Evolutionary conservation across 768 basidiomycete species (phyloP), one percentile per base, ranked within the genome.

Genomic region (Naganishia antarctica): DNA sequence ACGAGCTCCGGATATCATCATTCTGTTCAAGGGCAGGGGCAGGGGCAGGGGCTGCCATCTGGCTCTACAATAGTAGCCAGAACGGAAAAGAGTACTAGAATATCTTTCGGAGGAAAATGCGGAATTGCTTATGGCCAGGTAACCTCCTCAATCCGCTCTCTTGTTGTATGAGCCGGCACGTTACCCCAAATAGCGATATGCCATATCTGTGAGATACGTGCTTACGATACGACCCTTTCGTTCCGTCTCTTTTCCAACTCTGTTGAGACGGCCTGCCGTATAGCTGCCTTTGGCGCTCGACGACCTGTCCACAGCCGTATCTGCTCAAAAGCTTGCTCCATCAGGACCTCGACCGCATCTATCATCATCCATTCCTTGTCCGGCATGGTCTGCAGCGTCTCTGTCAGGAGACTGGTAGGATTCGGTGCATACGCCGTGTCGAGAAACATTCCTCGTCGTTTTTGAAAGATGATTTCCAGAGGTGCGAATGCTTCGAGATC

Each of bases 361-460:
- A 91, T 87, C 4, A 80, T 78, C 11, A 76, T 80, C 92, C 92
- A 94, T 49, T 74, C 73, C 53, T 57, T 57, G 53, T 57, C 25
- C 7, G 32, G 53, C 34, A 57, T 57, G 4, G 34, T 21, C n/a
- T 57, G 53, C 37, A 57, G 21, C 25, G 34, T 21, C 23, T 41
- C 26, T 7, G 53, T 57, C 34, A 93, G 78, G 49, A 97, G 75
- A 0, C 90, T 86, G 16, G 92, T 94, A 68, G 84, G 82, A 2
- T 85, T 84, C 0, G 90, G 91, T 68, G 86, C 86, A 73, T 92
- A 94, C 21, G 90, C 90, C 88, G 92, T 90, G 70, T 97, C 92
- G 6, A 96, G 80, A 15, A 92, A 85, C 7, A 86, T 82, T 1
- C 85, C 85, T 1, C 86, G 86, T 29, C 80, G 80, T 13, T 66